A percentile compares a stretch with the other conserved stretches of the same genome.
Conservation (phyloP, 139 green algal species). For the Auxenochlorella pyrenoidosa region DNA sequence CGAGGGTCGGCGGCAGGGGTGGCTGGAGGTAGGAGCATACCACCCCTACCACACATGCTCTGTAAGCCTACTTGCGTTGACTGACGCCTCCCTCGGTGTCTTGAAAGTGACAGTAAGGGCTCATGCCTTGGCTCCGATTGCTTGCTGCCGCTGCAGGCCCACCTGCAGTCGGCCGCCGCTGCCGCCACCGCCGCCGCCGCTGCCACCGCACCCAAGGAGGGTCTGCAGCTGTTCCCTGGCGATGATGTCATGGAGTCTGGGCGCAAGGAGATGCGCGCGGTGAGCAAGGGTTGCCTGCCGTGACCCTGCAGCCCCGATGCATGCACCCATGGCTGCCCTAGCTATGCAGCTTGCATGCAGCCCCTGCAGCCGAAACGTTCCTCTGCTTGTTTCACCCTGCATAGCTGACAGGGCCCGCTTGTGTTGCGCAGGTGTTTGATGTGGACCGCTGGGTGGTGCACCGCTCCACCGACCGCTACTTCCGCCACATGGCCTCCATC, state of each 20-base stretch:
- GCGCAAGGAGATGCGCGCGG: neutral
- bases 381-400: no score
- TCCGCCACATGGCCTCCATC: constrained; percentile 36
- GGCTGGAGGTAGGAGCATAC: no score
- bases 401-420: no score
- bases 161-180: neutral
- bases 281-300: neutral
- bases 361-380: no score
- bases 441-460: constrained; percentile 39
- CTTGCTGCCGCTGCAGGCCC: neutral
- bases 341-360: neutral
- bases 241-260: neutral
- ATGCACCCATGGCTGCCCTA: neutral
- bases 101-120: no score
- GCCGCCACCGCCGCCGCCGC: neutral
- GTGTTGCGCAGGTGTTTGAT: neutral
- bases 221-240: neutral
- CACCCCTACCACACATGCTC: no score
- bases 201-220: neutral
- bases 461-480: constrained; percentile 38
- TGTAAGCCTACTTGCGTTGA: no score
- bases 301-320: neutral
- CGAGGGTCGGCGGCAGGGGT: no score
- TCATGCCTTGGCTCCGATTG: no score
- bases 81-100: no score